Evolutionary conservation across 2,329 filamentous ascomycete genomes (phyloP).

Genomic region (Penicillium sp.): DNA sequence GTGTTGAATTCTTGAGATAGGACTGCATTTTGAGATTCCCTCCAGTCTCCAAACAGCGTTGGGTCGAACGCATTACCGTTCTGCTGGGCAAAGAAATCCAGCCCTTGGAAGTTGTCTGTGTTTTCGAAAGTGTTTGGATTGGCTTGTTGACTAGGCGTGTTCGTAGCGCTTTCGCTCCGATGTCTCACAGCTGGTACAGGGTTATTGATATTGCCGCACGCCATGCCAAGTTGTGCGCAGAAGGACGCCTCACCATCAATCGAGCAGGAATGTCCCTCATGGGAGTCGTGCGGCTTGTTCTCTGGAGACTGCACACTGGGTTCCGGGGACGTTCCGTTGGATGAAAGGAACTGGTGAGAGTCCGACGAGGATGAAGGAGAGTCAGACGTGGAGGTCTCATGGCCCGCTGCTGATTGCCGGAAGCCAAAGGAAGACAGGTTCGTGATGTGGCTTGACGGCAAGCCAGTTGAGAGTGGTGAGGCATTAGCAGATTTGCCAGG

Average conservation of each 20-base stretch:
- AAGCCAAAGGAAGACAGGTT: constrained; percentile 27
- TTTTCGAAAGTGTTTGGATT: neutral
- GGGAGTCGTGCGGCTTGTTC: constrained; percentile 41
- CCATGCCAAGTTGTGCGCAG: constrained; percentile 50
- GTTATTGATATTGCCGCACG: constrained; percentile 52
- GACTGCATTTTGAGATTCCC: constrained; percentile 85
- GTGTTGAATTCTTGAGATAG: constrained; percentile 74
- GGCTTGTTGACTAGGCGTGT: constrained; percentile 29
- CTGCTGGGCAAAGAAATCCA: constrained; percentile 77
- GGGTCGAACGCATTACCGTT: constrained; percentile 89
- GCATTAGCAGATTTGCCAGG: constrained; percentile 1
- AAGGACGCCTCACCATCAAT: constrained; percentile 51
- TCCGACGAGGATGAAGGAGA: constrained; percentile 56
- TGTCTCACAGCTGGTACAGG: constrained; percentile 47
- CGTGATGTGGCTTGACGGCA: constrained; percentile 11
- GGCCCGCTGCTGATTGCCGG: constrained; percentile 26
- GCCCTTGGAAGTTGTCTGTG: constrained; percentile 28
- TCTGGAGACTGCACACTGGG: constrained; percentile 49
- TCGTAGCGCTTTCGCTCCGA: constrained; percentile 37
- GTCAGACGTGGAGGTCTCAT: constrained; percentile 47
- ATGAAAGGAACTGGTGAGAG: constrained; percentile 52
- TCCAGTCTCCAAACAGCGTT: constrained; percentile 87
- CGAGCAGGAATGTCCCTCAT: constrained; percentile 36
- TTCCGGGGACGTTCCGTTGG: constrained; percentile 56
- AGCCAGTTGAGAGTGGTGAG: constrained; percentile 21